Base-by-base conservation (phyloP, 192 early-diverging fungal species). In the Paraglomus occultum region DNA sequence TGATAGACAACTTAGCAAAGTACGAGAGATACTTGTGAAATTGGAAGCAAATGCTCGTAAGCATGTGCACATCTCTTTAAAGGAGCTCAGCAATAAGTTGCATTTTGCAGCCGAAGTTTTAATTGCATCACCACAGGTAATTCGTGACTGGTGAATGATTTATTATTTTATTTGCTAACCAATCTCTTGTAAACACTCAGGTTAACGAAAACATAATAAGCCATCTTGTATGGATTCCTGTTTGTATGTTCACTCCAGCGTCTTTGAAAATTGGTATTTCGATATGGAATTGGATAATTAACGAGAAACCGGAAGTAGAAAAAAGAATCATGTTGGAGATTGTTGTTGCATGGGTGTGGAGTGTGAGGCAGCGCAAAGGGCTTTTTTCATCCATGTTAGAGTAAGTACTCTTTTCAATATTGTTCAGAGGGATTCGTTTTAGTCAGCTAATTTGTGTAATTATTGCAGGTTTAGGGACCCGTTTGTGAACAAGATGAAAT, bases 251-350 rank as follows among this genome's bases (percentile, higher is more conserved):
- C 61, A 87, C 87, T 39, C 83, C 89, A 12, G 82, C 87, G 47
- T 83, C 89, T 43, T 82, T 99, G 83, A 90, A 92, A 62, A 85
- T 92, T 44, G 88, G 89, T n/a, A 83, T 88, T 1, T 83, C 89
- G 6, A 87, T 92, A n/a, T 99, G 95, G 95, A 93, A 86, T 47
- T 92, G 89, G 87, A 76, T 99, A 46, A 85, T 97, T 52, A 87
- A 88, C 12, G 85, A 92, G 53, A 85, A 88, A 45, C 83, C 91
- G 18, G 85, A 84, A 2, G 73, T 89, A 14, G 91, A 91, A 64
- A 84, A 87, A 4, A 79, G 90, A 23, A 82, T 97, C 50, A 90
- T 99, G 87, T 83, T 86, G 8, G 89, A 97, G 63, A 85, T 99
- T 63, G 80, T 91, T 6, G 76, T 85, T 14, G 87, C 88, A 8